phyloP scores from a whole-genome alignment of 192 early-diverging fungal species.

The Backusella tuberculispora region DNA sequence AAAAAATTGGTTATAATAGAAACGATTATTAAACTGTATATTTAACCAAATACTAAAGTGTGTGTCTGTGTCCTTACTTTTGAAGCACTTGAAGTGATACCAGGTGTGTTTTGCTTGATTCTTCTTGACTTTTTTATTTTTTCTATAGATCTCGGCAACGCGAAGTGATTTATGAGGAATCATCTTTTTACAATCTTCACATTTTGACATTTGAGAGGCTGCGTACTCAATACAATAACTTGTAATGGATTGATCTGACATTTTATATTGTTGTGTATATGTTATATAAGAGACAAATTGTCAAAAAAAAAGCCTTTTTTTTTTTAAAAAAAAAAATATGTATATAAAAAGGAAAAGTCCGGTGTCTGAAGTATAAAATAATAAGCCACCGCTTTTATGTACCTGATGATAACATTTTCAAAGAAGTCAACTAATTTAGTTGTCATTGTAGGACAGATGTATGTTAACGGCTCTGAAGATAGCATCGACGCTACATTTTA shows the following conservation, averaged over 20 bases:
- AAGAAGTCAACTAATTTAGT: too few species aligned
- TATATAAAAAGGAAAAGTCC: too few species aligned
- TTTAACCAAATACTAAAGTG: background rate
- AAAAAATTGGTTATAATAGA: background rate
- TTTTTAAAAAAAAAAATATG: too few species aligned
- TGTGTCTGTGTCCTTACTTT: slow-evolving; percentile 6
- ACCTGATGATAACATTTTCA: too few species aligned
- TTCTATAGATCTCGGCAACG: slow-evolving; percentile 46
- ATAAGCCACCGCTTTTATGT: too few species aligned
- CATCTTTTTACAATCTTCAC: slow-evolving; percentile 46
- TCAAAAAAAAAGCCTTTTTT: too few species aligned
- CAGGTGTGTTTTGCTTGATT: slow-evolving; percentile 52
- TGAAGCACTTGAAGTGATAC: slow-evolving; percentile 58
- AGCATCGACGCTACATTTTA: too few species aligned
- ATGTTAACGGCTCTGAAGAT: too few species aligned
- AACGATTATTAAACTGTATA: background rate
- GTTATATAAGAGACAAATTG: too few species aligned
- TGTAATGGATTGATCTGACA: slow-evolving; percentile 31
- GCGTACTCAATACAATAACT: slow-evolving; percentile 55
- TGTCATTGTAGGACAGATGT: too few species aligned
- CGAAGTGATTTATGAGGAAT: slow-evolving; percentile 55
- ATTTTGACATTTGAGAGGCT: slow-evolving; percentile 46
- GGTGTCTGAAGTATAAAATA: too few species aligned
- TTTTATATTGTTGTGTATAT: background rate
- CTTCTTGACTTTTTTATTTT: slow-evolving; percentile 54